Evolutionary conservation across 331 rosid species (phyloP).

Genomic region (Telfairia occidentalis): DNA sequence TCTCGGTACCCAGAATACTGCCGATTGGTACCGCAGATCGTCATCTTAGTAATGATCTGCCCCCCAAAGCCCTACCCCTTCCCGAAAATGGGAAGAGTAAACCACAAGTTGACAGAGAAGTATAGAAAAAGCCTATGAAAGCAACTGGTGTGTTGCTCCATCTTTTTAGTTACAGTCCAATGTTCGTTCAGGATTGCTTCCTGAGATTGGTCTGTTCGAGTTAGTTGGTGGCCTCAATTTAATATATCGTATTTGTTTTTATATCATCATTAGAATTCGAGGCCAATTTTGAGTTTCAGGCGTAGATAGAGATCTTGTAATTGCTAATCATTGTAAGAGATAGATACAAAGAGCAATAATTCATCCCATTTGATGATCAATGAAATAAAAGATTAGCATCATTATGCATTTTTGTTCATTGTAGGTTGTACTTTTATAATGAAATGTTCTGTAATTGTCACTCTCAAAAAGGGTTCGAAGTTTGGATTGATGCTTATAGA

Average conservation of each 20-base stretch:
- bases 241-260: background rate
- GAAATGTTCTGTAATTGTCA: background rate
- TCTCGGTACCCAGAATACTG: background rate
- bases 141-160: conserved; percentile 3
- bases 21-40: background rate
- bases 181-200: background rate
- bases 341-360: background rate
- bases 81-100: conserved; percentile 7
- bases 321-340: conserved; percentile 4
- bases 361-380: conserved; percentile 10
- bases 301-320: conserved; percentile 6
- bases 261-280: background rate
- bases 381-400: conserved; percentile 1
- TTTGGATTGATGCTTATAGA: background rate
- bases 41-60: background rate
- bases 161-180: background rate
- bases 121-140: background rate
- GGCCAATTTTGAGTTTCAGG: background rate
- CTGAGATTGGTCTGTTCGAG: background rate
- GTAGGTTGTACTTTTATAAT: too few relatives aligned
- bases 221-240: background rate
- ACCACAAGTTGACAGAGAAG: background rate
- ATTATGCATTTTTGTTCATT: background rate
- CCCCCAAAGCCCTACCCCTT: background rate
- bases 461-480: too few relatives aligned